Evolutionary conservation across 331 rosid species (phyloP).

Genomic region (Stylosanthes scabra): DNA sequence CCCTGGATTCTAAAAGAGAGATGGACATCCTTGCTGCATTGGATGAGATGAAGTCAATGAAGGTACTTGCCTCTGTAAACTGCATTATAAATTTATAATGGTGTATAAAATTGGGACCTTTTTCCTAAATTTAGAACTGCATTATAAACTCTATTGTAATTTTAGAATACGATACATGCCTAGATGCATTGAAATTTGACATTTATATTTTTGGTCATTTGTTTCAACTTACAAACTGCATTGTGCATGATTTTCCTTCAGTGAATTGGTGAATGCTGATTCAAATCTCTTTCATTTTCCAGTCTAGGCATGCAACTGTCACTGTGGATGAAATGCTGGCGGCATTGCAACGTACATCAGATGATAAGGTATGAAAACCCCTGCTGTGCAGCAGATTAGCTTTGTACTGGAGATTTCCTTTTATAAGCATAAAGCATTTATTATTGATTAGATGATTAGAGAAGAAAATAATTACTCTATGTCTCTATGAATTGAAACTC

Average conservation of each 20-base stretch:
- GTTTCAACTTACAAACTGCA: neutral
- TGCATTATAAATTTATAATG: neutral
- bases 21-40: constrained; percentile 96
- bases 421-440: constrained; percentile 14
- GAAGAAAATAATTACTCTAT: neutral
- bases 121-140: neutral
- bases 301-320: constrained; percentile 94
- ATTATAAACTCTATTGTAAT: neutral
- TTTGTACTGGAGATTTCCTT: constrained; percentile 5
- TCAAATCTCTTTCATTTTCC: constrained; percentile 32
- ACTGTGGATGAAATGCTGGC: constrained; percentile 85
- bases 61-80: constrained; percentile 53
- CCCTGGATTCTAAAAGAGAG: constrained; percentile 88
- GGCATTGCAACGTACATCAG: constrained; percentile 74
- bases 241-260: neutral
- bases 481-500: neutral
- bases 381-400: constrained; percentile 14
- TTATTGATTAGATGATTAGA: neutral
- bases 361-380: constrained; percentile 56
- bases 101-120: constrained; percentile 1
- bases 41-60: constrained; percentile 99
- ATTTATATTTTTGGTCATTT: neutral
- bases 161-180: neutral
- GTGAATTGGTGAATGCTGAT: constrained; percentile 32
- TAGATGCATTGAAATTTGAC: neutral